phyloP scores from a whole-genome alignment of 2,329 filamentous ascomycete genomes.

The Scortechinia acanthostroma region DNA sequence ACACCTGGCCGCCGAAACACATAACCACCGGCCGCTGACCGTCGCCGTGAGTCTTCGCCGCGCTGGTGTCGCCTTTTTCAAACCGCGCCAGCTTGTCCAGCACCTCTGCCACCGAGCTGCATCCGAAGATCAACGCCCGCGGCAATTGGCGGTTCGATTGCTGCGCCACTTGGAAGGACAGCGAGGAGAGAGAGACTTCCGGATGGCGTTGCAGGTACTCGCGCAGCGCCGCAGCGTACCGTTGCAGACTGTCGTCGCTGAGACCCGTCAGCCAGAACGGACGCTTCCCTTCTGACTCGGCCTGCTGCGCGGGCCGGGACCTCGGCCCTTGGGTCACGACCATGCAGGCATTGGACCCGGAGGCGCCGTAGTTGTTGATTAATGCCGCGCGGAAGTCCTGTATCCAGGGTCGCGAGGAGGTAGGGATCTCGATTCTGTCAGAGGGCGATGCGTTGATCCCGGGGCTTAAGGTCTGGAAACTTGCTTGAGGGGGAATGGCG shows the following conservation, averaged over 20 bases:
- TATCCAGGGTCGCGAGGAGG: not conserved
- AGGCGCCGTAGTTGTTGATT: conserved; percentile 26
- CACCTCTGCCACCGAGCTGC: too few species aligned
- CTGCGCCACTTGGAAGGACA: not conserved
- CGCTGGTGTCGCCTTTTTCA: not conserved
- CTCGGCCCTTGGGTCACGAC: not conserved
- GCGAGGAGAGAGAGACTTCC: not conserved
- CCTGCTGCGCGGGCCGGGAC: too few species aligned
- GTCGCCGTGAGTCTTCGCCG: not conserved
- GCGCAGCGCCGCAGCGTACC: not conserved
- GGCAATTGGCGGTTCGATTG: not conserved
- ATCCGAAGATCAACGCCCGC: not conserved
- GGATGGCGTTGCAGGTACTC: not conserved
- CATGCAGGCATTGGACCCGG: conserved; percentile 10
- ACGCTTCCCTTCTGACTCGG: too few species aligned
- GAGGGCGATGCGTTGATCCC: not conserved
- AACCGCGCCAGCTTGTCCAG: not conserved
- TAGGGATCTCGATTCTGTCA: conserved; percentile 4
- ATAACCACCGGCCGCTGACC: conserved; percentile 17
- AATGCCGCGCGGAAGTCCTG: conserved; percentile 11
- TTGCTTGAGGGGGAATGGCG: conserved; percentile 11
- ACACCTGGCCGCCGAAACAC: conserved; percentile 26
- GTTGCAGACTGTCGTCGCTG: not conserved
- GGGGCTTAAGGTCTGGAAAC: conserved; percentile 16
- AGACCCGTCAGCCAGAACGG: too few species aligned